Evolutionary conservation across 495 filamentous ascomycete genomes (phyloP).

Genomic region (Penicillium parvum): DNA sequence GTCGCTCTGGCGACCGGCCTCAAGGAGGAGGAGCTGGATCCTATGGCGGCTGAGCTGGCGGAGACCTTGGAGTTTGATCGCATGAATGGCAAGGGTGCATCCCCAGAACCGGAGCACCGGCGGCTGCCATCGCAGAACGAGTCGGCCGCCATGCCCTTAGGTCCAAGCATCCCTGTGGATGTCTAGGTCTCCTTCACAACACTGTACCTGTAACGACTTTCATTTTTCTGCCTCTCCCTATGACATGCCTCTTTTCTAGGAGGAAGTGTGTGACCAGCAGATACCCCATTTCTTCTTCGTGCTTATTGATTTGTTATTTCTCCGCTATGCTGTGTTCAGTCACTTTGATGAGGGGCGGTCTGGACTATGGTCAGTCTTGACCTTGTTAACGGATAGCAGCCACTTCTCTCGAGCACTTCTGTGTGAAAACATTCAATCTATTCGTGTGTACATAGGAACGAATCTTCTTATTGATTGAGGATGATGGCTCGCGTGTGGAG

Average conservation of each 20-base stretch:
- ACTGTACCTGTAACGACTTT: slow-evolving; percentile 28
- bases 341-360: no score
- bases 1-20: slow-evolving; percentile 48
- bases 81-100: slow-evolving; percentile 36
- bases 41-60: slow-evolving; percentile 44
- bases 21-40: slow-evolving; percentile 48
- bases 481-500: no score
- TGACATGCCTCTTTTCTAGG: slow-evolving; percentile 15
- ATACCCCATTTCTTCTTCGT: slow-evolving; percentile 23
- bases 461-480: no score
- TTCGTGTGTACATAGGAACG: no score
- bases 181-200: slow-evolving; percentile 17
- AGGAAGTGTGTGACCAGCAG: slow-evolving; percentile 13
- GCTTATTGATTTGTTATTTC: slow-evolving; percentile 10
- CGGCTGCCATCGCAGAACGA: slow-evolving; percentile 21
- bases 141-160: slow-evolving; percentile 21
- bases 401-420: no score
- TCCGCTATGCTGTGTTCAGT: background rate
- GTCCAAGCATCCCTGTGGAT: slow-evolving; percentile 35
- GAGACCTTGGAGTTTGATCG: slow-evolving; percentile 47
- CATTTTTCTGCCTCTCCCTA: slow-evolving; percentile 30
- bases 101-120: slow-evolving; percentile 25
- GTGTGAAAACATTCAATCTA: no score
- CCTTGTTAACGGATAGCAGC: no score
- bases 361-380: no score